A percentile compares a stretch with the other conserved stretches of the same genome.
phyloP scores from a whole-genome alignment of 352 stramenopile genomes.

The Phytophthora europaea region DNA sequence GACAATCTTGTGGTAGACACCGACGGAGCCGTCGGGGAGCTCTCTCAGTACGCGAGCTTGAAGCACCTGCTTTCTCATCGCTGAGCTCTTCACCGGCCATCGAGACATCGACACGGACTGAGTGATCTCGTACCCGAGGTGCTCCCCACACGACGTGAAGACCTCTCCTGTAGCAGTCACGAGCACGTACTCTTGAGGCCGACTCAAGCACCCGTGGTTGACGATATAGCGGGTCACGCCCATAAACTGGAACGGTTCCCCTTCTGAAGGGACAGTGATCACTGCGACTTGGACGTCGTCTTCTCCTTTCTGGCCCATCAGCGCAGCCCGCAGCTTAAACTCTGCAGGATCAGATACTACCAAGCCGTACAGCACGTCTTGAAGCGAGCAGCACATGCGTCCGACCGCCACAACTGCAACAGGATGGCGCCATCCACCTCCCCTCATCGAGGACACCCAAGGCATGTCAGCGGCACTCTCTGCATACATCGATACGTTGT shows the following conservation, averaged over 20 bases:
- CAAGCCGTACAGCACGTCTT: slow-evolving; percentile 16
- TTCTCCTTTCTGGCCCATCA: slow-evolving; percentile 19
- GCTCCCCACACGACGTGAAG: slow-evolving; percentile 24
- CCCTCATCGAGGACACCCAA: slow-evolving; percentile 10
- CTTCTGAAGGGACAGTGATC: slow-evolving; percentile 8
- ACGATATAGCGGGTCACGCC: slow-evolving; percentile 11
- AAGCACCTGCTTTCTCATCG: slow-evolving; percentile 13
- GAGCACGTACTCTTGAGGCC: slow-evolving; percentile 26
- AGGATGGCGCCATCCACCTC: slow-evolving; percentile 11
- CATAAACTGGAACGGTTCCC: slow-evolving; percentile 29
- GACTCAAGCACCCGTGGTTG: slow-evolving; percentile 15
- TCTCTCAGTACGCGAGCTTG: slow-evolving; percentile 26
- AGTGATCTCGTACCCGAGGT: slow-evolving; percentile 29
- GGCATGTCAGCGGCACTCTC: slow-evolving; percentile 11
- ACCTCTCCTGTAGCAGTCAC: slow-evolving; percentile 20
- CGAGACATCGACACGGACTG: slow-evolving; percentile 20
- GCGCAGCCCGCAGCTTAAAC: slow-evolving; percentile 24
- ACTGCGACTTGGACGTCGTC: slow-evolving; percentile 19
- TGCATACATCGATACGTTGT: slow-evolving; percentile 23
- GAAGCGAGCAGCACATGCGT: slow-evolving; percentile 26
- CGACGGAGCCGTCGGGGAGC: slow-evolving; percentile 23
- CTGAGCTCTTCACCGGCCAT: slow-evolving; percentile 14
- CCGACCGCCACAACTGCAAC: slow-evolving; percentile 22
- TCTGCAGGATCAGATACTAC: slow-evolving; percentile 23
- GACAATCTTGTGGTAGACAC: slow-evolving; percentile 30